Percentiles rank a stretch among this genome's conserved stretches.
These are phyloP conservation scores for Brassica juncea DNA, from an alignment of 345 rosid genomes.

Conservation along the genomic window DNA sequence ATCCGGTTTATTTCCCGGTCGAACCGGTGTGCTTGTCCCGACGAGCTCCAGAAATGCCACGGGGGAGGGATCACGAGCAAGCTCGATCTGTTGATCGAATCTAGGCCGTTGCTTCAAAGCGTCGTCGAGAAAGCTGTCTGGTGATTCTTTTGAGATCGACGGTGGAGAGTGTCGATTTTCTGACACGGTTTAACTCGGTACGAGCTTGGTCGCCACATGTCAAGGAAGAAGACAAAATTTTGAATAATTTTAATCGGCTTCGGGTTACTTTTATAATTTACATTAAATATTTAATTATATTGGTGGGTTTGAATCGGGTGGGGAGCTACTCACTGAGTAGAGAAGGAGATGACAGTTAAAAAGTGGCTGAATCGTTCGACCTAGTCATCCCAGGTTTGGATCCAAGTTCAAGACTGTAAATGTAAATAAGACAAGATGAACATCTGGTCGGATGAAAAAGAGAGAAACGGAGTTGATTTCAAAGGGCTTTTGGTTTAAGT, in stretches of 20 bases:
- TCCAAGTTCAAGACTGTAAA: slow-evolving; percentile 38
- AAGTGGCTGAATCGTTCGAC: slow-evolving; percentile 50
- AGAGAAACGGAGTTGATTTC: not conserved
- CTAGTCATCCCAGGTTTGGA: slow-evolving; percentile 70
- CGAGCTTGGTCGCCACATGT: slow-evolving; percentile 22
- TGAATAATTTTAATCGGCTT: slow-evolving; percentile 14
- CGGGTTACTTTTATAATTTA: not conserved
- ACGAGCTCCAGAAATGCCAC: slow-evolving; percentile 60
- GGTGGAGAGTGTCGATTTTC: slow-evolving; percentile 21
- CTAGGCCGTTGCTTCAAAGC: slow-evolving; percentile 75
- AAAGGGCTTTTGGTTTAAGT: slow-evolving; percentile 8
- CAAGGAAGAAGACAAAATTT: slow-evolving; percentile 9
- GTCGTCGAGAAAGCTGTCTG: slow-evolving; percentile 50
- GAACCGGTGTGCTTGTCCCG: slow-evolving; percentile 49
- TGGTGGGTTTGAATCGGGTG: not conserved
- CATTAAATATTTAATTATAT: not conserved
- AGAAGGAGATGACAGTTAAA: slow-evolving; percentile 59
- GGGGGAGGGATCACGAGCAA: slow-evolving; percentile 45
- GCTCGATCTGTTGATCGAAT: slow-evolving; percentile 53
- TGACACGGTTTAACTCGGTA: slow-evolving; percentile 45
- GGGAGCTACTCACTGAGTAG: slow-evolving; percentile 26
- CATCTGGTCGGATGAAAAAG: not conserved
- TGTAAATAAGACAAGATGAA: slow-evolving; percentile 26
- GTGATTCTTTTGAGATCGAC: slow-evolving; percentile 8
- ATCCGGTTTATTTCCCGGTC: slow-evolving; percentile 66